These are phyloP conservation scores for Beauveria sp. DNA, from an alignment of 2,329 filamentous ascomycete genomes.

Conservation along the genomic window DNA sequence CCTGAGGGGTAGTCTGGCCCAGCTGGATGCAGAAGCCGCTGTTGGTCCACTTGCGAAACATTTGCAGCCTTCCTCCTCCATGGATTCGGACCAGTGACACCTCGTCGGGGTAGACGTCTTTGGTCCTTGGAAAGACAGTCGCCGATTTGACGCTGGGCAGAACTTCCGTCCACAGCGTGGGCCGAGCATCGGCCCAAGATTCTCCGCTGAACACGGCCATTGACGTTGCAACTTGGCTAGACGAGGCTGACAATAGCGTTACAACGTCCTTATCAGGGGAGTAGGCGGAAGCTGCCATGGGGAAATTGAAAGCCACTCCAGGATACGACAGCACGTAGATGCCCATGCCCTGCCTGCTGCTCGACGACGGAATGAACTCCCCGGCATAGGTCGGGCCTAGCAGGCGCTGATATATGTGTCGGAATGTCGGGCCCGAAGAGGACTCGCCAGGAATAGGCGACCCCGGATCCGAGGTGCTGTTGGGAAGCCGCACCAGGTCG, in stretches of 20 bases:
- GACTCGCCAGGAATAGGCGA: constrained; percentile 27
- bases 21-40: constrained; percentile 64
- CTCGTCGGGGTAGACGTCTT: constrained; percentile 80
- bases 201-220: constrained; percentile 89
- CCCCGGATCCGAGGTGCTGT: constrained; percentile 24
- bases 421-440: constrained; percentile 62
- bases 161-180: constrained; percentile 65
- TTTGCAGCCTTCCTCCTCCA: constrained; percentile 69
- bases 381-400: constrained; percentile 91
- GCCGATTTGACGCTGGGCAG: constrained; percentile 69
- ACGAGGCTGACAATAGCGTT: constrained; percentile 70
- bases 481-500: constrained; percentile 63
- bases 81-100: constrained; percentile 72
- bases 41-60: constrained; percentile 63
- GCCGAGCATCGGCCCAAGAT: constrained; percentile 81
- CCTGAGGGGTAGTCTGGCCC: constrained; percentile 84
- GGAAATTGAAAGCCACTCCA: constrained; percentile 88
- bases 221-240: constrained; percentile 67
- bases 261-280: constrained; percentile 75
- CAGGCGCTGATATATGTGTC: constrained; percentile 86
- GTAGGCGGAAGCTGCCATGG: constrained; percentile 66
- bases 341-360: constrained; percentile 48
- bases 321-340: constrained; percentile 91
- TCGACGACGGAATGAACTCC: constrained; percentile 68
- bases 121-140: constrained; percentile 59